A percentile compares a stretch with the other conserved stretches of the same genome.
phyloP scores from a whole-genome alignment of 2,329 filamentous ascomycete genomes.

The Diaporthe ampelina region DNA sequence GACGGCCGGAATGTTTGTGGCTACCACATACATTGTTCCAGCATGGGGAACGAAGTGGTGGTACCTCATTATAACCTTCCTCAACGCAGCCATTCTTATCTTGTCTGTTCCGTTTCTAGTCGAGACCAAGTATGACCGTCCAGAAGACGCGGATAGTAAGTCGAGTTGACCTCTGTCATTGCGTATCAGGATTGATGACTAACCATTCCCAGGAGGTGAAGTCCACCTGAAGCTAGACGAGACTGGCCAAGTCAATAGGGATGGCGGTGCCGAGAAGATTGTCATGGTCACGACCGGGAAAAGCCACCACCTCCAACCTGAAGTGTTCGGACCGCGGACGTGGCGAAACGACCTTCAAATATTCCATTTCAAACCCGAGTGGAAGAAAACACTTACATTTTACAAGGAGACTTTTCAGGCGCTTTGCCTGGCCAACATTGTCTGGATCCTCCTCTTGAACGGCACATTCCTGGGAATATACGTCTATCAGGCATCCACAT shows the following conservation, averaged over 20 bases:
- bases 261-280: background rate
- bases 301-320: background rate
- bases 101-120: background rate
- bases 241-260: background rate
- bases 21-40: conserved; percentile 8
- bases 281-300: background rate
- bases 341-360: background rate
- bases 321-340: background rate
- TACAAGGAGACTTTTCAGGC: background rate
- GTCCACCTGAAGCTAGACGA: conserved; percentile 10
- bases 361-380: background rate
- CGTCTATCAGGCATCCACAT: conserved; percentile 6
- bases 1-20: conserved; percentile 17
- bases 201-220: background rate
- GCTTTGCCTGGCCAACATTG: background rate
- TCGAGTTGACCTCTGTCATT: background rate
- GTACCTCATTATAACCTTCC: conserved; percentile 19
- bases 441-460: conserved; percentile 10
- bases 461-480: background rate
- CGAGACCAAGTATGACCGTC: conserved; percentile 7
- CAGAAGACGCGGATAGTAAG: conserved; percentile 11
- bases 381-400: background rate
- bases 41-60: conserved; percentile 20
- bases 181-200: too few species aligned
- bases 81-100: background rate